Base-by-base conservation (phyloP, 345 rosid species). In the Dimocarpus longan region DNA sequence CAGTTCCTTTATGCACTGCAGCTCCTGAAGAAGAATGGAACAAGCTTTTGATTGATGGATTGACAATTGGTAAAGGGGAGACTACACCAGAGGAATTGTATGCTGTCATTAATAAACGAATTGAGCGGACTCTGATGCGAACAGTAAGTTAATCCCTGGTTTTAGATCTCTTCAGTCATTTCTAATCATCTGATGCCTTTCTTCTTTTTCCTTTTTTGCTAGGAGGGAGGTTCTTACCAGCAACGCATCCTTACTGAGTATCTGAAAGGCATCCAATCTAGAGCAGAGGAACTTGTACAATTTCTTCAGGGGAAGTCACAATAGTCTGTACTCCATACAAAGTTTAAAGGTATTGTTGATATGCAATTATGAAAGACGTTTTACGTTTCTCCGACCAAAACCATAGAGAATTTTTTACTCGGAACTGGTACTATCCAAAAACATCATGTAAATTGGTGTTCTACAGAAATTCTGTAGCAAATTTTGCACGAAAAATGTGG, bases 201-300 rank as follows among this genome's bases (percentile, higher is more conserved):
- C 59, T 74, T 62, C 70, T 39, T 15, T 1, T 56, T 28, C 73
- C 39, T 74, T 66, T 56, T 40, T 44, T 68, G 44, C 62, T 84
- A 93, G 97, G 99, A 95, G 81, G 98, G 99, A 82, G 98, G 99
- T 46, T 95, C 99, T 10, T 93, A 93, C 84, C 93, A 87, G 86
- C 98, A 95, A 73, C 91, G 95, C 16, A 78, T 93, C 77, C 88
- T 95, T 19, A 82, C 83, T 1, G 97, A 92, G 82, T 91, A 89
- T 85, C 88, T 92, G 21, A 92, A 86, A 85, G 96, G 97, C 68
- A 93, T 95, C 70, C 88, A 93, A 82, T 89, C 89, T 39, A 90
- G 95, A 85, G 87, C 91, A 0, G 86, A 82, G 80, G 96, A 90
- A 78, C 82, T 92, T 68, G 86, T 88, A 52, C 84, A 82, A 42